Conservation (phyloP, 805 yeast species). For the Wickerhamiella spandovensis region DNA sequence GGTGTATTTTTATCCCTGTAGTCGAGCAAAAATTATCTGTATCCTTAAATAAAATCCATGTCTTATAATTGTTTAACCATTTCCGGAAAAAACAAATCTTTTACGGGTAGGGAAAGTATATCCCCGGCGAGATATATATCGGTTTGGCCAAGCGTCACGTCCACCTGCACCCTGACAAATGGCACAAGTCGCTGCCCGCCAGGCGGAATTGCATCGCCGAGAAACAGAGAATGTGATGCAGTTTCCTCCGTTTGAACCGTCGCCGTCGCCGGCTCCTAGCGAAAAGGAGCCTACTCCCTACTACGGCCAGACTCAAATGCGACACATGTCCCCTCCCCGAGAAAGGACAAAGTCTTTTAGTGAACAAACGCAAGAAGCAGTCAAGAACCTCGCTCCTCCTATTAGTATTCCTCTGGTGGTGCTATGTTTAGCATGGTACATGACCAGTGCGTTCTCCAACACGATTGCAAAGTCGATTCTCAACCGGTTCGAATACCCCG, state of each 20-base stretch:
- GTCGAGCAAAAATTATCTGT: no score
- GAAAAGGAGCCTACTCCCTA: neutral
- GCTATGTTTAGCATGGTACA: constrained; percentile 69
- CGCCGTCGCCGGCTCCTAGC: constrained; percentile 3
- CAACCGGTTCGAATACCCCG: constrained; percentile 58
- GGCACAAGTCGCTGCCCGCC: neutral
- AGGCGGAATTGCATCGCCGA: neutral
- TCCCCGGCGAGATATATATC: no score
- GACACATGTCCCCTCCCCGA: constrained; percentile 4
- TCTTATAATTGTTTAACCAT: no score
- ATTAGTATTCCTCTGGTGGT: constrained; percentile 32
- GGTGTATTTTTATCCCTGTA: neutral
- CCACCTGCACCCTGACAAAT: neutral
- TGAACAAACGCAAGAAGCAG: constrained; percentile 24
- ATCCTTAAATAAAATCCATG: no score
- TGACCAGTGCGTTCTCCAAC: constrained; percentile 64
- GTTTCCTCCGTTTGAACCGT: constrained; percentile 6
- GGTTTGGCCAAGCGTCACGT: no score
- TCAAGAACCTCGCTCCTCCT: constrained; percentile 29
- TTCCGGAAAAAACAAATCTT: no score
- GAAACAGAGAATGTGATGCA: constrained; percentile 1
- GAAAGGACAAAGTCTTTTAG: constrained; percentile 15
- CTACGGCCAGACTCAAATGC: neutral
- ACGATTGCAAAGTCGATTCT: constrained; percentile 71
- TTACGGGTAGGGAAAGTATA: no score